Evolutionary conservation across 768 basidiomycete genomes (phyloP).

Genomic region (Tephrocybe sp.): DNA sequence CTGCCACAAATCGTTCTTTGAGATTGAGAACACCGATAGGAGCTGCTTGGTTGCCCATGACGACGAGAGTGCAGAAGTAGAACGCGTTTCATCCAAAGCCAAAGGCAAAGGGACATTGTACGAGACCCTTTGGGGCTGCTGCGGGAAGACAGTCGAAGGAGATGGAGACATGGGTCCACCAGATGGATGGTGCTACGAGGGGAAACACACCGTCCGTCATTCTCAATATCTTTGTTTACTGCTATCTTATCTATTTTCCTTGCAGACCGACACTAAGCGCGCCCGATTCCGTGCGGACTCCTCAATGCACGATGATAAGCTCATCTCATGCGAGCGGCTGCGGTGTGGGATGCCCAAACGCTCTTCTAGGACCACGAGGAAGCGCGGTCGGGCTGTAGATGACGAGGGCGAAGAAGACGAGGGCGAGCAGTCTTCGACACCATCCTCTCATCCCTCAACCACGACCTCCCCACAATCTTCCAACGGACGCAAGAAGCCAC

Average conservation of each 20-base stretch:
- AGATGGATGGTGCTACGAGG: conserved; percentile 87
- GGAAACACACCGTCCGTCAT: conserved; percentile 67
- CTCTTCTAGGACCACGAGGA: conserved; percentile 26
- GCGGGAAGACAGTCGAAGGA: conserved; percentile 69
- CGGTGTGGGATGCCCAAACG: conserved; percentile 51
- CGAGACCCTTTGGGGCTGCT: conserved; percentile 72
- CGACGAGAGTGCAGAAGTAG: conserved; percentile 78
- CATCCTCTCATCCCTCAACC: conserved; percentile 12
- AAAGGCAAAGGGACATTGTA: conserved; percentile 34
- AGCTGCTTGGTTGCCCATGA: conserved; percentile 74
- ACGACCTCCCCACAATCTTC: conserved; percentile 18
- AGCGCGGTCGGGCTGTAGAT: conserved; percentile 23
- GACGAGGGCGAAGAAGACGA: conserved; percentile 16
- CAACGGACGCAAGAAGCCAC: conserved; percentile 23
- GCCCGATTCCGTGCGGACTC: conserved; percentile 82
- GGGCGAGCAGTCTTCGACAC: conserved; percentile 9
- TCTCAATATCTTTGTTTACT: conserved; percentile 2
- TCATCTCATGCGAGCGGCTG: conserved; percentile 55
- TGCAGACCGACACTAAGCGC: conserved; percentile 69
- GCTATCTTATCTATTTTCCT: conserved; percentile 4
- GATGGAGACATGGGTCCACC: conserved; percentile 82
- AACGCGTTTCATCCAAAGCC: conserved; percentile 43
- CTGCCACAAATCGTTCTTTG: conserved; percentile 70
- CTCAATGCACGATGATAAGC: conserved; percentile 63
- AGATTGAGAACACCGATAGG: conserved; percentile 71